Base-by-base conservation (phyloP, 768 basidiomycete species). In the Kwoniella dendrophila region DNA sequence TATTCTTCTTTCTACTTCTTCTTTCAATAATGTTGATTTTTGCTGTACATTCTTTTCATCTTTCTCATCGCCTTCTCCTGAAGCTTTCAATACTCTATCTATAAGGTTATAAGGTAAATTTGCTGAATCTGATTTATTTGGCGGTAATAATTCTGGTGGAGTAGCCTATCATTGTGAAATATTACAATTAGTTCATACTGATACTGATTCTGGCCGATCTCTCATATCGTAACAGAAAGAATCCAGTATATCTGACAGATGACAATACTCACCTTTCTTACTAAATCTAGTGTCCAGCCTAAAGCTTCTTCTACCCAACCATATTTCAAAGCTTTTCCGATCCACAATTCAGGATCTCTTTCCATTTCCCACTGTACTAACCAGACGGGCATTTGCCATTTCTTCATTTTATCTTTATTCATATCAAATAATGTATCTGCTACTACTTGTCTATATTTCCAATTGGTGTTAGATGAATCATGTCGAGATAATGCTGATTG, bases 271-370 rank as follows among this genome's bases (percentile, higher is more conserved):
- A 91, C 93, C 82, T 87, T 87, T 66, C 84, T 85, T 56, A 95
- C 82, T 63, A 94, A 79, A 32, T 86, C 83, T 51, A 89, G 80
- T 22, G 87, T 85, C 74, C 90, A 84, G 64, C 88, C 85, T 40
- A 94, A 81, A 10, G 92, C 92, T 59, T 87, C 85, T 59, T 87
- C 86, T 26, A 94, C 80, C 65, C 88, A 83, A 62, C 92, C 94
- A 74, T 87, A 92, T 65, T 87, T 85, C 68, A 97, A 80, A 71
- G 85, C 87, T 47, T 85, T 84, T 51, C 88, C 85, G 62, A 97
- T 89, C 62, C 96, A 85, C 74, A 88, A 88, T 71, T 94, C 92
- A 44, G 87, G 63, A 64, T 68, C 66, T 44, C 74, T 56, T 29
- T 69, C 71, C 67, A 78, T 69, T 63, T 96, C 83, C 59, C 84